Percentiles rank a stretch among this genome's conserved stretches.
These are phyloP conservation scores for Priceomyces fermenticarens DNA, from an alignment of 805 yeast genomes.

Conservation along the genomic window DNA sequence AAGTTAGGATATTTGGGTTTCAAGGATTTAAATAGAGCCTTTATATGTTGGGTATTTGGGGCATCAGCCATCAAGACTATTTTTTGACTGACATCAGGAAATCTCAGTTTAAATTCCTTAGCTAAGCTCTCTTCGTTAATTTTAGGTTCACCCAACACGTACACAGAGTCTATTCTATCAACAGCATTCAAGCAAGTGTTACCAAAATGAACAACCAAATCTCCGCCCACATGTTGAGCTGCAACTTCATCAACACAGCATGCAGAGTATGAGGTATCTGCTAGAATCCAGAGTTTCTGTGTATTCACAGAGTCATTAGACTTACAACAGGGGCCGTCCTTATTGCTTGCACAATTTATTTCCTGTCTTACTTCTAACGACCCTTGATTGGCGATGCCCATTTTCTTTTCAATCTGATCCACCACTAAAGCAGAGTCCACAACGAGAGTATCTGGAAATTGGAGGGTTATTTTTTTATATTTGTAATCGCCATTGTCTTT, in stretches of 20 bases:
- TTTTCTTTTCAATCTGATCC: slow-evolving; percentile 46
- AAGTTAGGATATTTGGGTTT: slow-evolving; percentile 27
- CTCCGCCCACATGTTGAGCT: slow-evolving; percentile 86
- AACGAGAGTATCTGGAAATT: slow-evolving; percentile 82
- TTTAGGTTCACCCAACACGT: slow-evolving; percentile 71
- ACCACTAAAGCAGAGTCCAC: slow-evolving; percentile 75
- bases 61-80: slow-evolving; percentile 75
- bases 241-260: slow-evolving; percentile 98
- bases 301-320: neutral
- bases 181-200: slow-evolving; percentile 89
- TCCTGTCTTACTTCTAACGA: neutral
- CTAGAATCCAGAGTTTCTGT: slow-evolving; percentile 64
- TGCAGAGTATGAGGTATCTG: slow-evolving; percentile 92
- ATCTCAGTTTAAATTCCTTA: slow-evolving; percentile 39
- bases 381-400: slow-evolving; percentile 11
- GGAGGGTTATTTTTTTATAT: slow-evolving; percentile 66
- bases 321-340: slow-evolving; percentile 5
- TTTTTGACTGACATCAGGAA: slow-evolving; percentile 34
- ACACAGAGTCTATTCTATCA: slow-evolving; percentile 67
- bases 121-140: slow-evolving; percentile 43
- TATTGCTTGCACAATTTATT: neutral
- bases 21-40: slow-evolving; percentile 33
- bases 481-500: slow-evolving; percentile 9
- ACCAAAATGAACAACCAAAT: slow-evolving; percentile 87
- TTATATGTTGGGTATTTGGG: slow-evolving; percentile 51